Base-by-base conservation (phyloP, 371 early-diverging fungal species). In the Nosema granulosis region DNA sequence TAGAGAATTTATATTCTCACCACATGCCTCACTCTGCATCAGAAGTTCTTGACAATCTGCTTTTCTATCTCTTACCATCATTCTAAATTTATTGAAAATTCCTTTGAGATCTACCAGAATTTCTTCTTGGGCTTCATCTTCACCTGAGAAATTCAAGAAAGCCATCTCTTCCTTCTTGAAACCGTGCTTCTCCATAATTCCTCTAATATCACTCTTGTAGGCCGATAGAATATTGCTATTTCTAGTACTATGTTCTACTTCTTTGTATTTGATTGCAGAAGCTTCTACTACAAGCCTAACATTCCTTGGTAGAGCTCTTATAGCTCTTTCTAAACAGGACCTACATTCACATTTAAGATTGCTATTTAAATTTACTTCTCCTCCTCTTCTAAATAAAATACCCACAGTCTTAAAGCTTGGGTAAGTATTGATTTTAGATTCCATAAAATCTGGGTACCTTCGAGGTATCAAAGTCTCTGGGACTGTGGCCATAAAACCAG, bases 371-470 rank as follows among this genome's bases (percentile, higher is more conserved):
- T 51, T 43, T 37, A 29, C 43, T 50, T n/a, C 1, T 2, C 24
- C 9, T 20, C 22, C 16, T 34, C 26, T 12, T 69, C 66, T 20
- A 31, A 32, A 32, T 26, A 51, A 69, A 38, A 26, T 28, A 18
- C 29, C 66, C 32, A 26, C 72, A 32, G 1, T 90, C 85, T 76
- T 87, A 91, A 0, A 92, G 87, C 0, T 67, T 71, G 0, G 91
- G 91, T 0, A 90, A 75, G 0, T 88, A 88, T 52, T 89, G 6
- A 43, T 88, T 50, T 77, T 68, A 1, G 90, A 89, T 59, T 90
- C 87, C 91, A 93, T 90, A 72, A 90, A 93, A 76, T 91, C 91
- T 0, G 93, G 93, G 68, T 87, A 90, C 0, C 43, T 56, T 12
- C 67, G 79, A 0, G 89, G 89, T 31, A 68, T 56, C 3, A 83